Base-by-base conservation (phyloP, 805 yeast species). In the Blastobotrys muscicola region DNA sequence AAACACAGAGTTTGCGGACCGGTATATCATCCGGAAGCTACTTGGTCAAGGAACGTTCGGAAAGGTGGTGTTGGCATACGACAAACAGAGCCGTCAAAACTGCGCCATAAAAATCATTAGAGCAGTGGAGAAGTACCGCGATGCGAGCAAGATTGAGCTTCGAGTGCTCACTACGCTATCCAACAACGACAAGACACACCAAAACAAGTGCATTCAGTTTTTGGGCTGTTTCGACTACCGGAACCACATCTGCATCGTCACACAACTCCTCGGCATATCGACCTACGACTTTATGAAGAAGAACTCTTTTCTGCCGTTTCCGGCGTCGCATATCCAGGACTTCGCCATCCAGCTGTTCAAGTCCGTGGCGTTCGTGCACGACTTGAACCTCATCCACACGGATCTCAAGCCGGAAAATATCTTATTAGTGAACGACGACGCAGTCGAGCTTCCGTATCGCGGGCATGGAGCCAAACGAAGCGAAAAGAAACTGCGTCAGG, bases 361-460 rank as follows among this genome's bases (percentile, higher is more conserved):
- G 50, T 81, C 92, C 0, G 94, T 90, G 33, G 83, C 92, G 1
- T 90, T 83, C 56, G 67, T 92, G 49, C 99, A 92, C 61, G 95
- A 85, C 56, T 69, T 92, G 59, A 85, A 82, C 42, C 71, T 92
- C 39, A 85, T 92, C 36, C 99, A 92, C 64, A 92, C 99, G 0
- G 99, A 92, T 62, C 70, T 92, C 52, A 92, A 92, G 65, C 99
- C 99, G 1, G 99, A 92, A 62, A 92, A 92, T 60, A 83, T 92
- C 36, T 63, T 92, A 30, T 67, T 87, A 30, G 74, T 75, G 45
- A 75, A 78, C 6, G 26, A 20, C 6, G 26, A 20, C 4, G 26
- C 26, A 4, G 26, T 20, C 6, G 26, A 20, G 26, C 26, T 20
- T 20, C 26, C 26, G 6, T 20, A 20, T 20, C 26, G 26, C 26